Conservation (phyloP, 163 green algal genomes). For the Coccomyxa subellipsoidea region DNA sequence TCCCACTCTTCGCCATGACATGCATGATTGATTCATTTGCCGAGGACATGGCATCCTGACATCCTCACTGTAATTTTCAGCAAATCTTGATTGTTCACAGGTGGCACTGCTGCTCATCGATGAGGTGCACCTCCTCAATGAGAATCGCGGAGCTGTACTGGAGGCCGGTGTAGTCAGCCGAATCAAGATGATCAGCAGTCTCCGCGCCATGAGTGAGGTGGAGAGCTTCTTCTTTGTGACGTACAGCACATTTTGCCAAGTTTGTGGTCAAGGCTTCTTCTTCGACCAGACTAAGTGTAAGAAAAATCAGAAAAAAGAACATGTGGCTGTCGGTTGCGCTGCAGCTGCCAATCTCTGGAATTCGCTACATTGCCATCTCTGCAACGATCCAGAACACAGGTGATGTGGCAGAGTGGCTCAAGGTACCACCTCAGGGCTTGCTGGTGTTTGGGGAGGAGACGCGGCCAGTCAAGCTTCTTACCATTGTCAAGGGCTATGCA, state of each 20-base stretch:
- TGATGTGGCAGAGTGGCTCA: slow-evolving; percentile 84
- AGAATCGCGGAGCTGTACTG: slow-evolving; percentile 71
- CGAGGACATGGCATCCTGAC: background rate
- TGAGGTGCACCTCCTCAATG: slow-evolving; percentile 83
- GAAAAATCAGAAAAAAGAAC: no score
- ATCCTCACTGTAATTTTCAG: no score
- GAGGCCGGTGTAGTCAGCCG: slow-evolving; percentile 86
- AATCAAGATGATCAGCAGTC: slow-evolving; percentile 73
- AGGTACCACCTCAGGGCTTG: slow-evolving; percentile 52
- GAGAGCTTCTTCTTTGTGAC: no score
- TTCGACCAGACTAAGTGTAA: no score
- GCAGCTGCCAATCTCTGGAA: slow-evolving; percentile 60
- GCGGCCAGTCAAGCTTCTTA: slow-evolving; percentile 80
- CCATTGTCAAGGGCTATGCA: slow-evolving; percentile 75
- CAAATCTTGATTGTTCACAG: no score
- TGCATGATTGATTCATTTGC: background rate
- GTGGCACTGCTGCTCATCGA: slow-evolving; percentile 82
- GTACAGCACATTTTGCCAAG: no score
- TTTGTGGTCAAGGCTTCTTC: no score
- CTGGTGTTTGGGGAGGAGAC: slow-evolving; percentile 84
- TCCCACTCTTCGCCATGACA: background rate
- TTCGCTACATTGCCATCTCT: slow-evolving; percentile 86
- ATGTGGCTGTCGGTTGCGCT: no score
- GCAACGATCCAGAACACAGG: slow-evolving; percentile 91
- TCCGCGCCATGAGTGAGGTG: slow-evolving; percentile 56